A percentile compares a stretch with the other conserved stretches of the same genome.
phyloP scores from a whole-genome alignment of 169 alveolate species.

The Plasmodium adleri region DNA sequence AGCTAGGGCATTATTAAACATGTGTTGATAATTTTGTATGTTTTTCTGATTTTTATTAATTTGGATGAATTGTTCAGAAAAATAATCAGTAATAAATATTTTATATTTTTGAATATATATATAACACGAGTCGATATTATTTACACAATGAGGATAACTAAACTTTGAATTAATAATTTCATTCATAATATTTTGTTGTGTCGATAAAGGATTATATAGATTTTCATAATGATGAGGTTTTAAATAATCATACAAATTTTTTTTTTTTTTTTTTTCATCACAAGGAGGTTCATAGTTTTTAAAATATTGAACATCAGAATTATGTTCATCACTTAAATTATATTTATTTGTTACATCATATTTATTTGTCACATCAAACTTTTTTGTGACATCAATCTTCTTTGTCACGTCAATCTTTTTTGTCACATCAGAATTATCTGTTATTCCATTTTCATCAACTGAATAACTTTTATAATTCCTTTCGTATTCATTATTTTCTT shows the following conservation, averaged over 20 bases:
- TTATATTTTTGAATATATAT: conserved; percentile 66
- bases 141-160: conserved; percentile 67
- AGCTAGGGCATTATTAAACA: conserved; percentile 65
- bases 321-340: neutral
- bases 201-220: conserved; percentile 31
- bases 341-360: neutral
- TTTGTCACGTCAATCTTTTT: no score
- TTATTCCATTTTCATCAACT: neutral
- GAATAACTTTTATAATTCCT: neutral
- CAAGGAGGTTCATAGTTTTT: neutral
- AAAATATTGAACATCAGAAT: neutral
- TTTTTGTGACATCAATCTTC: neutral
- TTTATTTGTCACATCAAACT: neutral
- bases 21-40: conserved; percentile 41
- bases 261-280: neutral
- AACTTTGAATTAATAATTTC: conserved; percentile 59
- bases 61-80: conserved; percentile 30
- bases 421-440: neutral
- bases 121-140: conserved; percentile 67
- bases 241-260: conserved; percentile 30
- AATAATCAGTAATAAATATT: conserved; percentile 27
- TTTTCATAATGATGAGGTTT: conserved; percentile 21
- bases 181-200: conserved; percentile 16
- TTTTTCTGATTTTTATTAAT: conserved; percentile 33
- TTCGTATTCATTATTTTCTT: neutral